Base-by-base conservation (phyloP, 225 moss, liverwort and hornwort species). In the Antitrichia curtipendula region DNA sequence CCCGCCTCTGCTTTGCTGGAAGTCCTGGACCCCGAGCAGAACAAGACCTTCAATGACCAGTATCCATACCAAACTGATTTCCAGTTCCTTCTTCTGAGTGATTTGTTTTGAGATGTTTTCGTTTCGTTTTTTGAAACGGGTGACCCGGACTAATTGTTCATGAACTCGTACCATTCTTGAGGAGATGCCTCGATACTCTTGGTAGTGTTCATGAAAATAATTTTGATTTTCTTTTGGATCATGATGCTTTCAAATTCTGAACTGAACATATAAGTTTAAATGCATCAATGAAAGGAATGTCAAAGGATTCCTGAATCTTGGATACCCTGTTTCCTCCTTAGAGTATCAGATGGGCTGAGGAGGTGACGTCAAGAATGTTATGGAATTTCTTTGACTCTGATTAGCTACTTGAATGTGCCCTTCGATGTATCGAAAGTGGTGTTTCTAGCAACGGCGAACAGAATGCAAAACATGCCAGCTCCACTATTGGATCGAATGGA, bases 31-130 rank as follows among this genome's bases (percentile, higher is more conserved):
- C 94, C 94, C 63, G 94, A 94, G 86, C 94, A 92, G 89, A 94
- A 94, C 86, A 94, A 94, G 84, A 94, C 94, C 50, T 94, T 94
- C 88, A 94, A 91, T 54, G 94, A 94, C 75, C 94, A 94, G 94
- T 94, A 94, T 94, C 92, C 90, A 49, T 68, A 31, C 13, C 41
- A 15, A 64, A 63, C 52, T 78, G 77, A 50, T 71, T 62, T 41
- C 10, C 29, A 78, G 10, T 86, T 47, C 58, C 70, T 75, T 66
- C n/a, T 73, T 75, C 43, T 53, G 81, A n/a, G n/a, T n/a, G n/a
- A 21, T 86, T 80, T 59, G 62, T 81, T 73, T 73, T 22, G 40
- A 60, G 25, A 40, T 43, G 20, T 7, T 27, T 58, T 72, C 53
- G 11, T 82, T 74, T 61, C 12, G 49, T 80, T 21, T 58, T 53